These are phyloP conservation scores for Kwoniella dendrophila DNA, from an alignment of 768 basidiomycete genomes.

Conservation along the genomic window DNA sequence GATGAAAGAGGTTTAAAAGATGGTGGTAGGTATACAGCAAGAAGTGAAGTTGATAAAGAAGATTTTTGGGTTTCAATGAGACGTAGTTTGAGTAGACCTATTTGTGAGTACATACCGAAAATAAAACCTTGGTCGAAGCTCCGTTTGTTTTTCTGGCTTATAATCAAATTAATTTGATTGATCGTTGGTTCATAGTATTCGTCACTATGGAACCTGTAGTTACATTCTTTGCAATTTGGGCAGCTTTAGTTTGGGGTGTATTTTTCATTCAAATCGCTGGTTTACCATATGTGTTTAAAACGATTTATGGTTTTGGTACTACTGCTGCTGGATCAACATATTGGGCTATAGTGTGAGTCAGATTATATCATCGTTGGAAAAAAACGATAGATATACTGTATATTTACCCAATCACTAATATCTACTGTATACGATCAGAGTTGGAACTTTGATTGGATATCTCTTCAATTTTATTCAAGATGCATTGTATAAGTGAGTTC, in stretches of 20 bases:
- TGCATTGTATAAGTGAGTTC: constrained; percentile 34
- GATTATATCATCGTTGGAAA: too few relatives aligned
- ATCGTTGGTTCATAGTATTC: constrained; percentile 59
- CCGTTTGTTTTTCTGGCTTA: too few relatives aligned
- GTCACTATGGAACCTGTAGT: constrained; percentile 75
- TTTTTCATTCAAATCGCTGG: constrained; percentile 66
- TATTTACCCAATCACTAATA: background rate
- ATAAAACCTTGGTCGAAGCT: too few relatives aligned
- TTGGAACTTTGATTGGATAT: constrained; percentile 39
- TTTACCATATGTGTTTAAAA: constrained; percentile 61
- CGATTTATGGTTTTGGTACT: constrained; percentile 65
- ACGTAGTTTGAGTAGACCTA: constrained; percentile 70
- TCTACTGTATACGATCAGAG: constrained; percentile 18
- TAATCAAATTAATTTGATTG: background rate
- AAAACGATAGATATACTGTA: background rate
- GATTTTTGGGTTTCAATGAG: constrained; percentile 61
- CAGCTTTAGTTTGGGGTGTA: constrained; percentile 72
- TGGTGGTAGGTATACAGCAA: constrained; percentile 43
- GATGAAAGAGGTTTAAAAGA: constrained; percentile 66
- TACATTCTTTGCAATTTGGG: constrained; percentile 62
- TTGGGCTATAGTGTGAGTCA: constrained; percentile 60
- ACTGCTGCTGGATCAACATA: constrained; percentile 68
- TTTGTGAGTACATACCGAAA: constrained; percentile 69
- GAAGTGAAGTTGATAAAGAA: constrained; percentile 45
- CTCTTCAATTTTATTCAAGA: constrained; percentile 45